A percentile compares a stretch with the other conserved stretches of the same genome.
These are phyloP conservation scores for Alternaria burnsii DNA, from an alignment of 2,329 filamentous ascomycete genomes.

Conservation along the genomic window DNA sequence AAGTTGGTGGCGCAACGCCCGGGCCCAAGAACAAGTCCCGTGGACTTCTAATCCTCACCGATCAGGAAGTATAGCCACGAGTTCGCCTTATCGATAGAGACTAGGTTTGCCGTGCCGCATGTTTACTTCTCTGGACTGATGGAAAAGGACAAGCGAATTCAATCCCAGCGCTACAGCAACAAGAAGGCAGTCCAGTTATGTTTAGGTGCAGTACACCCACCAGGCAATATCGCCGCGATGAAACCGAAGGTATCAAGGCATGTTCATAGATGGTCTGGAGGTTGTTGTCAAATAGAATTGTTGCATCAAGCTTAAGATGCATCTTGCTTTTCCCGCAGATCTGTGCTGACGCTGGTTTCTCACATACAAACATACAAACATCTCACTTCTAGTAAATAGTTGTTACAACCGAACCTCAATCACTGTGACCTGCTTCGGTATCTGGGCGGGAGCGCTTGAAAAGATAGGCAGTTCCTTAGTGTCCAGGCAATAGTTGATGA, in stretches of 20 bases:
- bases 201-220: conserved; percentile 11
- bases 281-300: background rate
- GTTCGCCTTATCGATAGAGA: conserved; percentile 14
- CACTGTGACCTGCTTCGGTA: conserved; percentile 1
- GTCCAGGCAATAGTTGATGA: background rate
- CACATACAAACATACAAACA: background rate
- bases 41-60: conserved; percentile 12
- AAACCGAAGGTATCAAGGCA: conserved; percentile 1
- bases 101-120: conserved; percentile 16
- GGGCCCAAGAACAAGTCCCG: conserved; percentile 11
- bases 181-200: conserved; percentile 7
- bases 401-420: background rate
- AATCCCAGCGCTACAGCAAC: conserved; percentile 13
- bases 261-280: background rate
- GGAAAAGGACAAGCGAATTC: conserved; percentile 9
- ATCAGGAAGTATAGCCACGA: conserved; percentile 1
- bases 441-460: background rate
- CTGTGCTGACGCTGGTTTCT: background rate
- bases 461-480: conserved; percentile 1
- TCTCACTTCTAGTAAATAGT: background rate
- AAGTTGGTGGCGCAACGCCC: conserved; percentile 19
- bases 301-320: background rate
- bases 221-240: conserved; percentile 6
- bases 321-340: background rate
- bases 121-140: conserved; percentile 10